phyloP scores from a whole-genome alignment of 306 rosid species.

The Aeschynomene evenia region DNA sequence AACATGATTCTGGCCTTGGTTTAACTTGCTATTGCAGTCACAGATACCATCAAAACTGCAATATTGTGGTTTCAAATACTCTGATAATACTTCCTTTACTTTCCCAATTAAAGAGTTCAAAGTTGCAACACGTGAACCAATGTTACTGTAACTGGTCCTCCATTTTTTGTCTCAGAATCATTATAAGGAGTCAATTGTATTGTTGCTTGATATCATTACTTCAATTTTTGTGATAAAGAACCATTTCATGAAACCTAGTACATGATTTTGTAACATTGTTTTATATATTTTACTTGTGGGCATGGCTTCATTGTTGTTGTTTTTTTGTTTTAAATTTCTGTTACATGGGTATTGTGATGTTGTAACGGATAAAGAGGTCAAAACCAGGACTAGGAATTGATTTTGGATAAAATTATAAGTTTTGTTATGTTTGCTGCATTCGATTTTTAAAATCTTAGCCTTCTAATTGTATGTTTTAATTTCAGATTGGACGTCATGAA shows the following conservation, averaged over 20 bases:
- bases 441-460: neutral
- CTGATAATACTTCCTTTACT: neutral
- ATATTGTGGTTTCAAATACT: neutral
- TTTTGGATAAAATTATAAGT: neutral
- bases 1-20: neutral
- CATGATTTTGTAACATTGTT: neutral
- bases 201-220: neutral
- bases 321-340: neutral
- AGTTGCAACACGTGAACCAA: neutral
- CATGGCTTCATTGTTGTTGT: no score
- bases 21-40: no score
- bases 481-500: conserved; percentile 90
- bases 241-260: neutral
- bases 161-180: neutral
- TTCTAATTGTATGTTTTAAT: conserved; percentile 14
- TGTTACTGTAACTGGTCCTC: neutral
- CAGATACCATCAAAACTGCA: no score
- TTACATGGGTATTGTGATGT: neutral
- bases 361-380: neutral
- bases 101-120: neutral
- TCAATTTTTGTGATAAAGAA: neutral
- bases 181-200: neutral
- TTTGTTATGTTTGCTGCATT: neutral
- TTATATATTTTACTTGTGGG: neutral
- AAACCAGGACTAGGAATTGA: conserved; percentile 15